Percentiles rank a stretch among this genome's conserved stretches.
Conservation (phyloP, 2,329 filamentous ascomycete species). For the Alternaria incomplexa region DNA sequence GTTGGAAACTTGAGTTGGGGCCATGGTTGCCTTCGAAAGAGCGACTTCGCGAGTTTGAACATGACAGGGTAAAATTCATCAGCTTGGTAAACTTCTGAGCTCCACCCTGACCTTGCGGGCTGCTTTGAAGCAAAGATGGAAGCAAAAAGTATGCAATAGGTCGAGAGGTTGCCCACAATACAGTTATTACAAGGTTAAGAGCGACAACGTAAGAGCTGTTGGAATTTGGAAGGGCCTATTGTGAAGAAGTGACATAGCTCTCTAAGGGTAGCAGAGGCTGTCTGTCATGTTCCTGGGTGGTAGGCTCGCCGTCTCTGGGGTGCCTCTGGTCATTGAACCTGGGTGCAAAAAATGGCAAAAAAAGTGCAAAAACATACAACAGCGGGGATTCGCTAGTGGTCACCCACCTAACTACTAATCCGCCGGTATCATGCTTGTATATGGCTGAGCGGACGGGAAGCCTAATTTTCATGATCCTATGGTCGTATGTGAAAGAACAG, state of each 20-base stretch:
- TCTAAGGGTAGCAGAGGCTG: background rate
- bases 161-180: background rate
- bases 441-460: background rate
- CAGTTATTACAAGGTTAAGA: background rate
- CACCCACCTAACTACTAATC: background rate
- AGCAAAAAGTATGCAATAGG: background rate
- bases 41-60: conserved; percentile 12
- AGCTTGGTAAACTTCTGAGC: background rate
- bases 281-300: background rate
- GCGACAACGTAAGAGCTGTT: background rate
- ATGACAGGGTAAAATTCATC: background rate
- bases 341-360: background rate
- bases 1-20: conserved; percentile 15
- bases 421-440: background rate
- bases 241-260: background rate
- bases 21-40: conserved; percentile 19
- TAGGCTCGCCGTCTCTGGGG: too few species aligned
- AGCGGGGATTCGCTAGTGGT: background rate
- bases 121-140: accelerated
- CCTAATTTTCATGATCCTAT: background rate
- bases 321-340: too few species aligned
- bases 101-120: background rate
- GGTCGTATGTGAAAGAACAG: background rate
- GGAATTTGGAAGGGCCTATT: background rate
- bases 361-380: background rate